Base-by-base conservation (phyloP, 176 grass and related monocot genomes). In the Eragrostis curvula region DNA sequence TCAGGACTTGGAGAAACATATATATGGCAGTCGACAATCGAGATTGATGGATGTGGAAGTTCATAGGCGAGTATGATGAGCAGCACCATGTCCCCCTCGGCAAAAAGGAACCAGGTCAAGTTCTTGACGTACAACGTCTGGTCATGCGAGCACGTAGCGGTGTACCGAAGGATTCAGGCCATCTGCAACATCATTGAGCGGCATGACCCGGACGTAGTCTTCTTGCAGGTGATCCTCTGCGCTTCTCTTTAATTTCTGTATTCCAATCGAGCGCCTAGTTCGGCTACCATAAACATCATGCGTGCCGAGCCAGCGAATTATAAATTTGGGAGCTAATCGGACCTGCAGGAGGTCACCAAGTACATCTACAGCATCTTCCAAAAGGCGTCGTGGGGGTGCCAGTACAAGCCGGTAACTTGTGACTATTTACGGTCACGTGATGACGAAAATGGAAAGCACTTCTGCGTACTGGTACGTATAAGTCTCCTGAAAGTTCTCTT, bases 81-180 rank as follows among this genome's bases (percentile, higher is more conserved):
- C 32, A 48, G 49, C 16, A 52, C 15, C 49, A 52, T 52, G 13
- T 17, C 49, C 49, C 18, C 13, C 49, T 48, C 11, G 9, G 32
- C 32, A 36, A 52, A 52, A 3, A 28, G 3, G 43, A 23, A 43
- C 27, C 47, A 11, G 16, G 44, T 75, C 71, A 75, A 68, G 61
- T 84, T 84, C 71, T 16, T 84, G 71, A 76, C 71, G 12, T 75
- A 83, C 70, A 83, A 84, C 18, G 81, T 84, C 32, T 84, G 81
- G 61, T 68, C 82, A 8, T 64, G 49, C 23, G 82, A 84, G 24
- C 61, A 68, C 36, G 72, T 84, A 1, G 72, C 27, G 2, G 49
- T 84, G 9, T 84, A 76, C 50, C 18, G 40, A 16, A 9, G 72
- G 72, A 84, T 76, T 18, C 5, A 28, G 49, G 12, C 18, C 17